A percentile compares a stretch with the other conserved stretches of the same genome.
These are phyloP conservation scores for Talaromyces thailandensis DNA, from an alignment of 495 filamentous ascomycete species.

Conservation along the genomic window DNA sequence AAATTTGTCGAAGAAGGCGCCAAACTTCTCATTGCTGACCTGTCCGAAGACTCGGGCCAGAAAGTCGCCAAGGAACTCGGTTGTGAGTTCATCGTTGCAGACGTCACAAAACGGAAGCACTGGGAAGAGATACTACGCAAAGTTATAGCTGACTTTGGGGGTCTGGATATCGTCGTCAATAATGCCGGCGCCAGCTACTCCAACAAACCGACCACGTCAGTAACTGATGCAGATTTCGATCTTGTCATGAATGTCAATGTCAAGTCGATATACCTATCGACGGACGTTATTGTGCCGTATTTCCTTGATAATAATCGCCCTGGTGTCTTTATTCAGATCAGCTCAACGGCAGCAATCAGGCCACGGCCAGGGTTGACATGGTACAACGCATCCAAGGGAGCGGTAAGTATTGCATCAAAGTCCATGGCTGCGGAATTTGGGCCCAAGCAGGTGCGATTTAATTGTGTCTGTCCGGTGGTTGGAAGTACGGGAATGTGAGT, in stretches of 20 bases:
- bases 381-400: constrained; percentile 57
- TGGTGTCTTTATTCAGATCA: constrained; percentile 52
- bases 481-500: constrained; percentile 50
- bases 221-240: constrained; percentile 54
- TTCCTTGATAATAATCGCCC: constrained; percentile 40
- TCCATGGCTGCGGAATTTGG: constrained; percentile 56
- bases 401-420: constrained; percentile 49
- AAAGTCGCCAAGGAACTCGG: constrained; percentile 14
- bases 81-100: constrained; percentile 14
- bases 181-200: constrained; percentile 25
- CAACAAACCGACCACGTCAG: constrained; percentile 39
- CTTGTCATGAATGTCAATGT: constrained; percentile 48
- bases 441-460: constrained; percentile 49
- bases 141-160: constrained; percentile 17
- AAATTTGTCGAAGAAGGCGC: constrained; percentile 44
- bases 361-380: constrained; percentile 54
- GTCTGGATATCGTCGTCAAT: constrained; percentile 30
- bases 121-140: constrained; percentile 16
- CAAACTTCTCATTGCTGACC: constrained; percentile 43
- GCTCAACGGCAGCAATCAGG: constrained; percentile 46
- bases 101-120: constrained; percentile 18
- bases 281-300: constrained; percentile 44
- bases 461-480: constrained; percentile 50
- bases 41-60: constrained; percentile 23
- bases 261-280: constrained; percentile 47